Conservation (phyloP, 495 filamentous ascomycete genomes). For the Cercophora scortea region DNA sequence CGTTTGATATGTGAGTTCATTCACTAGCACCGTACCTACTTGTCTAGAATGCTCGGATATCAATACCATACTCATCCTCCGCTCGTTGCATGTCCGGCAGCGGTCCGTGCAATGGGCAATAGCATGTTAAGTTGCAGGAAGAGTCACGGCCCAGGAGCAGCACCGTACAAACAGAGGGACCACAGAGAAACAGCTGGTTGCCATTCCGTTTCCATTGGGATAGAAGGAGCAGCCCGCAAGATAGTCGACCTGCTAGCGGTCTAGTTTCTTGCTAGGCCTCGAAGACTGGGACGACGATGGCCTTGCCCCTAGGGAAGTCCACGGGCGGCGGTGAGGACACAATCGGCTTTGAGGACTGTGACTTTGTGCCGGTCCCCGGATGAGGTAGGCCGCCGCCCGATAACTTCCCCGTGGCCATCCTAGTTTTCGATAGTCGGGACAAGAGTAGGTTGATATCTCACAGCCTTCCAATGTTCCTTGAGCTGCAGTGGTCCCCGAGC, state of each 20-base stretch:
- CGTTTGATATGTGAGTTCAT: too few relatives aligned
- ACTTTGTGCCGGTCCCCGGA: background rate
- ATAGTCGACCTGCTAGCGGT: background rate
- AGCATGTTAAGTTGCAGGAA: too few relatives aligned
- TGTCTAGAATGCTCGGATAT: too few relatives aligned
- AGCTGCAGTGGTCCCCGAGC: slow-evolving; percentile 19
- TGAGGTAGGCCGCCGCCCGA: slow-evolving; percentile 4
- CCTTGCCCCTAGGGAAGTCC: background rate
- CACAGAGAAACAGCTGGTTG: background rate
- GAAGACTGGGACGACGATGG: background rate
- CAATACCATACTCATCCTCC: too few relatives aligned
- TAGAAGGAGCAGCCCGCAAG: background rate
- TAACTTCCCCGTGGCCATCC: slow-evolving; percentile 10
- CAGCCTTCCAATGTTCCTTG: slow-evolving; percentile 4
- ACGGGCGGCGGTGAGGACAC: background rate
- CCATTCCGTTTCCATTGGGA: background rate
- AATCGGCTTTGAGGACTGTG: background rate
- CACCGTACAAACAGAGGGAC: too few relatives aligned
- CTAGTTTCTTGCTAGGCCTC: background rate
- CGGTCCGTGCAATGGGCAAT: too few relatives aligned
- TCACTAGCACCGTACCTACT: too few relatives aligned
- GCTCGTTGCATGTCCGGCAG: too few relatives aligned
- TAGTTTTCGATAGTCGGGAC: slow-evolving; percentile 12
- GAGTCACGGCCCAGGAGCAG: too few relatives aligned
- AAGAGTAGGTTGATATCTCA: slow-evolving; percentile 2